Conservation (phyloP, 768 basidiomycete genomes). For the Porphyrellus cyaneotinctus region DNA sequence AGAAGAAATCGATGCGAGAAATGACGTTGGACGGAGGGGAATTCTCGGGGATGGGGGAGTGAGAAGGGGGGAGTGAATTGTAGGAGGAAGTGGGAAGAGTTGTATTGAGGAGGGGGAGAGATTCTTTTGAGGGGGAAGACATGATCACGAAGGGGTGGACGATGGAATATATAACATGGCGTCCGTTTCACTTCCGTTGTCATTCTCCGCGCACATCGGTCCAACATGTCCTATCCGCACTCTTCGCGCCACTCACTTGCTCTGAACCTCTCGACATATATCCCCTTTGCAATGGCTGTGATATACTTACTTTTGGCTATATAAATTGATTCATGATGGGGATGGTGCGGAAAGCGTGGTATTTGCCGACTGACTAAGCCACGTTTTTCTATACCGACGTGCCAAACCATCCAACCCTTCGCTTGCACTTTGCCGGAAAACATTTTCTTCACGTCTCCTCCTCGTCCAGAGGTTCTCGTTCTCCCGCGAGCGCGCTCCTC, state of each 20-base stretch:
- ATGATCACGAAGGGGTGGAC: conserved; percentile 15
- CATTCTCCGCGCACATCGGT: conserved; percentile 32
- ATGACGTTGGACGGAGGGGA: conserved; percentile 40
- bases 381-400: conserved; percentile 6
- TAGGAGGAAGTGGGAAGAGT: conserved; percentile 36
- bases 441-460: conserved; percentile 16
- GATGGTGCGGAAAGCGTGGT: too few species aligned
- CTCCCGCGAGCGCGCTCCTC: conserved; percentile 7
- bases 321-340: too few species aligned
- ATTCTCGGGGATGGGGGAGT: conserved; percentile 29
- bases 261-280: too few species aligned
- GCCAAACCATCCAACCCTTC: conserved; percentile 11
- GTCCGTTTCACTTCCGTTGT: conserved; percentile 15
- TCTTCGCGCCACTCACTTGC: too few species aligned
- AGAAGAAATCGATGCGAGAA: conserved; percentile 52
- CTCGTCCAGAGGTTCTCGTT: conserved; percentile 4
- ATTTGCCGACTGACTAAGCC: conserved; percentile 32
- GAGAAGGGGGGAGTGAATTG: conserved; percentile 34
- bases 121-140: conserved; percentile 43
- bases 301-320: too few species aligned
- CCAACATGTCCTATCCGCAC: background rate
- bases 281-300: too few species aligned
- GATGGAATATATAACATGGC: conserved; percentile 23
- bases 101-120: conserved; percentile 52
- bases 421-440: conserved; percentile 14